phyloP scores from a whole-genome alignment of 495 filamentous ascomycete species.

The Tuber borchii region DNA sequence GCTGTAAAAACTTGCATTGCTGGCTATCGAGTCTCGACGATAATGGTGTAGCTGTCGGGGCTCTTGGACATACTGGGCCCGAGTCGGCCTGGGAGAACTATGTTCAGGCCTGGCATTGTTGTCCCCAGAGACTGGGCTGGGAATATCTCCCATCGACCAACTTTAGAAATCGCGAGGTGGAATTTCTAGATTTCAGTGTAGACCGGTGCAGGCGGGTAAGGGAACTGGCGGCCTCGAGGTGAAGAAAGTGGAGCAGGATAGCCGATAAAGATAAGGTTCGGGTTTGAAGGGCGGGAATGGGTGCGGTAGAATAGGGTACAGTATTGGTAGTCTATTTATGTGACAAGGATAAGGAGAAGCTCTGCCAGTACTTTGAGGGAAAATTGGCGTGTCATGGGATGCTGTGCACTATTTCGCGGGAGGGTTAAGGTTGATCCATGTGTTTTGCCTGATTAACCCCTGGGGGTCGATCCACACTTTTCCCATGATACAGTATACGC shows the following conservation, averaged over 20 bases:
- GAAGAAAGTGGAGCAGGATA: neutral
- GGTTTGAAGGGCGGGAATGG: neutral
- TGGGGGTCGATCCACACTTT: neutral
- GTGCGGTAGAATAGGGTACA: neutral
- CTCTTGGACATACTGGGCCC: neutral
- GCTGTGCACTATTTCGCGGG: neutral
- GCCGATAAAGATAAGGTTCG: neutral
- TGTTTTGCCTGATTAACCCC: neutral
- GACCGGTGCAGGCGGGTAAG: neutral
- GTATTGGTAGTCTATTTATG: neutral
- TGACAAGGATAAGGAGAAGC: neutral
- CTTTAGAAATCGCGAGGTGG: neutral
- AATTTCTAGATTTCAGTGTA: neutral
- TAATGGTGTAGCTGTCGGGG: constrained; percentile 36
- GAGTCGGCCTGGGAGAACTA: neutral
- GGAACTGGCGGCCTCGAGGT: neutral
- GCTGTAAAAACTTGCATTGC: constrained; percentile 75
- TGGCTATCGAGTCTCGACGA: constrained; percentile 66
- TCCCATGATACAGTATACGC: neutral
- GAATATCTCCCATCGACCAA: neutral
- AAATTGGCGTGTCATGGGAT: neutral
- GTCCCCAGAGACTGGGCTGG: neutral
- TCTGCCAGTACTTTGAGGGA: neutral
- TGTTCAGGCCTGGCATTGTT: neutral
- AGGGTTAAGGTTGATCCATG: neutral